A percentile compares a stretch with the other conserved stretches of the same genome.
phyloP scores from a whole-genome alignment of 1,284 basidiomycete species.

The Cryptococcus sp. region DNA sequence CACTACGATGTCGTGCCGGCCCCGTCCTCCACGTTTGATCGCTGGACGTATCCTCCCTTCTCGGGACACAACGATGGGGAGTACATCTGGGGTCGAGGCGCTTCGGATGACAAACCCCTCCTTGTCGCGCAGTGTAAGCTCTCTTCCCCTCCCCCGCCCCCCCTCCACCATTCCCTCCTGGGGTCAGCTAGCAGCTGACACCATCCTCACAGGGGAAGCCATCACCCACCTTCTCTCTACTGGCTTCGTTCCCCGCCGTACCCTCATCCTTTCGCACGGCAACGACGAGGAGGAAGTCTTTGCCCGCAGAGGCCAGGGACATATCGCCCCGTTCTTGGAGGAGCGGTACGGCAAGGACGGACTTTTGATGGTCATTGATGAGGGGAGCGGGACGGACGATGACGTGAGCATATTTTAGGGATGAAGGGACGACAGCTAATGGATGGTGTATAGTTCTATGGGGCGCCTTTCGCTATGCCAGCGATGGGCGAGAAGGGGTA shows the following conservation, averaged over 20 bases:
- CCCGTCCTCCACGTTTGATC: constrained; percentile 37
- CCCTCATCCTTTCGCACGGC: constrained; percentile 47
- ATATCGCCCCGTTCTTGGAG: constrained; percentile 46
- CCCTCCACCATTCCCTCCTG: not conserved
- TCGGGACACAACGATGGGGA: constrained; percentile 44
- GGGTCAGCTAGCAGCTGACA: not conserved
- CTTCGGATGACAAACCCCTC: constrained; percentile 47
- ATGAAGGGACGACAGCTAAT: not conserved
- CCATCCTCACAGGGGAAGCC: constrained; percentile 39
- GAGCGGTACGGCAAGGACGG: constrained; percentile 46
- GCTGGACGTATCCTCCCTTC: constrained; percentile 49
- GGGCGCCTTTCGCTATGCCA: constrained; percentile 40
- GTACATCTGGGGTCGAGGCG: constrained; percentile 48
- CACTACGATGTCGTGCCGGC: constrained; percentile 51
- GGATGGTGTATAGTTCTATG: constrained; percentile 32
- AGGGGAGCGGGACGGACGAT: constrained; percentile 39
- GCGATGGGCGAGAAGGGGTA: constrained; percentile 48
- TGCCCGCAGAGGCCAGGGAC: constrained; percentile 45
- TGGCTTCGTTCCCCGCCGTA: constrained; percentile 43
- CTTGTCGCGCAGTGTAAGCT: constrained; percentile 50
- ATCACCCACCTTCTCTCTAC: constrained; percentile 42
- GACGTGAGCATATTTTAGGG: constrained; percentile 22
- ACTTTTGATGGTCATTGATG: constrained; percentile 49
- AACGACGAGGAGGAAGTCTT: constrained; percentile 49
- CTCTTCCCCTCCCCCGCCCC: too few relatives aligned